Base-by-base conservation (phyloP, 148 eudicot genomes). In the Heliamphora exappendiculata region DNA sequence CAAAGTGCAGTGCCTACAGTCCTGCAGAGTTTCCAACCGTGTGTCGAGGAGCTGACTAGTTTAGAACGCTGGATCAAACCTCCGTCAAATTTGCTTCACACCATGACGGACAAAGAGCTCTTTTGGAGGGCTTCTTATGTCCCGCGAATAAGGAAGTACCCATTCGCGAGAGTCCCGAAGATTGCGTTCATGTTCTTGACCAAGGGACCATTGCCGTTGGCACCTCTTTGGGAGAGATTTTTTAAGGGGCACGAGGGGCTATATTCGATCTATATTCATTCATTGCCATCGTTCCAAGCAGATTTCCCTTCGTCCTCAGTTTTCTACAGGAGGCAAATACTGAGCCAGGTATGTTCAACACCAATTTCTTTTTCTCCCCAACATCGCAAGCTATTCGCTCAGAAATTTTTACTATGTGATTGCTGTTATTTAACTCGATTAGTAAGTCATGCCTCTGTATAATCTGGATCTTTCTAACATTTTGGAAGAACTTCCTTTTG, bases 101-200 rank as follows among this genome's bases (percentile, higher is more conserved):
- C 73, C 14, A 88, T 94, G 98, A 90, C 79, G 53, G 98, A 94
- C 71, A 80, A 80, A 26, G 90, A 91, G 86, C 87, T 94, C 71
- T 81, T 91, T 33, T 88, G 95, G 98, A 88, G 93, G 81, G 97
- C 95, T 1, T 82, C 93, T 12, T 80, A 89, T 63, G 89, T 72
- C 69, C 91, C 98, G n/a, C 74, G 79, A 7, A 83, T 90, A 14
- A 88, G 83, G 64, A 84, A 77, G 63, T 90, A 88, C 73, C 97
- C 98, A 3, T 94, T 88, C 57, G 34, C 22, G 0, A 86, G 96
- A 78, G 78, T 74, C 51, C 98, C 98, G 17, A 94, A 92, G 81
- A 82, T 94, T 78, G 98, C 98, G 3, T 92, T 94, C 74, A 92
- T 94, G 98, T 94, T 94, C 89, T 88, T 94, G 90, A 77, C 96